Conservation (phyloP, 192 early-diverging fungal genomes). For the Paraglomus brasilianum region DNA sequence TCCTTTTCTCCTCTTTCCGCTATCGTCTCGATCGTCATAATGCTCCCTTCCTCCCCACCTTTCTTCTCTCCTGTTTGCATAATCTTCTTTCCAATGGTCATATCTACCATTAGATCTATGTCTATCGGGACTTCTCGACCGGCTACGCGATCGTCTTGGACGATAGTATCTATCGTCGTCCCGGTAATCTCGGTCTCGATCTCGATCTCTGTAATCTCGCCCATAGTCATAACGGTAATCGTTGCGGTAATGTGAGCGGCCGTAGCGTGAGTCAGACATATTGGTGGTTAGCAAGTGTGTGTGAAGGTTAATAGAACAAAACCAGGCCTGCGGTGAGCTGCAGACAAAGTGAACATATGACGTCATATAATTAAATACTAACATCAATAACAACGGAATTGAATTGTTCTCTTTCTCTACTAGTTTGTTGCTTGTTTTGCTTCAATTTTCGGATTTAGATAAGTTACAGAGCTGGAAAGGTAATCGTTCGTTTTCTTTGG, state of each 20-base stretch:
- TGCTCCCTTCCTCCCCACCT: constrained; percentile 10
- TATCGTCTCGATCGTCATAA: constrained; percentile 6
- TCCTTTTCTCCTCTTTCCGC: background rate
- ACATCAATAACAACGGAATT: too few relatives aligned
- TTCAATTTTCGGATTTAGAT: too few relatives aligned
- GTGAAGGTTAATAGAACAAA: too few relatives aligned
- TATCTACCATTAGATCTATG: background rate
- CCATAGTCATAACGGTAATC: constrained; percentile 28
- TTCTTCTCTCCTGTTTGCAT: constrained; percentile 1
- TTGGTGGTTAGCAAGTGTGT: background rate
- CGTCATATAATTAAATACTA: too few relatives aligned
- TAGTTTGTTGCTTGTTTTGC: too few relatives aligned
- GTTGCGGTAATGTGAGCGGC: constrained; percentile 16
- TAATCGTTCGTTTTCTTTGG: too few relatives aligned
- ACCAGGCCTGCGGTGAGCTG: too few relatives aligned
- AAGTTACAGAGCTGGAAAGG: too few relatives aligned
- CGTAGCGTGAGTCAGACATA: constrained; percentile 25
- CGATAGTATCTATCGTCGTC: constrained; percentile 24
- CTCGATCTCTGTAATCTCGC: constrained; percentile 14
- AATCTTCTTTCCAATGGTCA: constrained; percentile 11
- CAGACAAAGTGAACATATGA: too few relatives aligned
- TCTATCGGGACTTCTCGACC: constrained; percentile 16
- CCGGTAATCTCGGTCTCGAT: constrained; percentile 10
- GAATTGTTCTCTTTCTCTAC: too few relatives aligned
- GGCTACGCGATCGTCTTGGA: background rate